Percentiles rank a stretch among this genome's conserved stretches.
These are phyloP conservation scores for Lunularia cruciata DNA, from an alignment of 225 moss, liverwort and hornwort genomes.

Conservation along the genomic window DNA sequence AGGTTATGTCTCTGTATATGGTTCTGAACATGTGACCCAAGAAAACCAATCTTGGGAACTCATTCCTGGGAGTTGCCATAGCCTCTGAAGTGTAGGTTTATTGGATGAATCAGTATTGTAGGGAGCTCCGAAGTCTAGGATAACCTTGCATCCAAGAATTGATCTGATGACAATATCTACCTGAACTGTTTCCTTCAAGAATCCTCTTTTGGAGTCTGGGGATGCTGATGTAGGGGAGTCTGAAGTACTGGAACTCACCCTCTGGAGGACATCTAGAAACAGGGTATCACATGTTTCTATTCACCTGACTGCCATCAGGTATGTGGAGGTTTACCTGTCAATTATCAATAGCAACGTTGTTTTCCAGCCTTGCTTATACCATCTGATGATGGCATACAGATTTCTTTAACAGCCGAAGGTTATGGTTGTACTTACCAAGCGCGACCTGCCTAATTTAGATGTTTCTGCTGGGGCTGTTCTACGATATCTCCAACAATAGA, in stretches of 20 bases:
- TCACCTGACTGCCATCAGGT: background rate
- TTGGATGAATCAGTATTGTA: background rate
- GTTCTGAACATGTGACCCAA: conserved; percentile 18
- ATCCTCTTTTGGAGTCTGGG: conserved; percentile 4
- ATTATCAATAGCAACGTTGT: background rate
- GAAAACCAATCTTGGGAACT: conserved; percentile 12
- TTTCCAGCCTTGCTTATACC: background rate
- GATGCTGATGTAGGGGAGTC: background rate
- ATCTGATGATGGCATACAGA: background rate
- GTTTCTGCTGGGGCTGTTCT: background rate
- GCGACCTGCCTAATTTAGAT: background rate
- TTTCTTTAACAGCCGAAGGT: background rate
- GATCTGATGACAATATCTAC: background rate
- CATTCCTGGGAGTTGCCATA: background rate
- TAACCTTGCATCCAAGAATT: background rate
- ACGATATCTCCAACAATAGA: background rate
- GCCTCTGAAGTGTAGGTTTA: background rate
- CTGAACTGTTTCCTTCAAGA: background rate
- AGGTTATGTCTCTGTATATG: background rate
- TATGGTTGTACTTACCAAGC: background rate
- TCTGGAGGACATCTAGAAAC: background rate
- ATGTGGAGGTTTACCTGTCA: background rate
- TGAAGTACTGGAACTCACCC: background rate
- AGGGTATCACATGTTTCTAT: background rate
- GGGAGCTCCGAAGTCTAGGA: background rate